Base-by-base conservation (phyloP, 2,329 filamentous ascomycete genomes). In the Pleoardoris graminearum region DNA sequence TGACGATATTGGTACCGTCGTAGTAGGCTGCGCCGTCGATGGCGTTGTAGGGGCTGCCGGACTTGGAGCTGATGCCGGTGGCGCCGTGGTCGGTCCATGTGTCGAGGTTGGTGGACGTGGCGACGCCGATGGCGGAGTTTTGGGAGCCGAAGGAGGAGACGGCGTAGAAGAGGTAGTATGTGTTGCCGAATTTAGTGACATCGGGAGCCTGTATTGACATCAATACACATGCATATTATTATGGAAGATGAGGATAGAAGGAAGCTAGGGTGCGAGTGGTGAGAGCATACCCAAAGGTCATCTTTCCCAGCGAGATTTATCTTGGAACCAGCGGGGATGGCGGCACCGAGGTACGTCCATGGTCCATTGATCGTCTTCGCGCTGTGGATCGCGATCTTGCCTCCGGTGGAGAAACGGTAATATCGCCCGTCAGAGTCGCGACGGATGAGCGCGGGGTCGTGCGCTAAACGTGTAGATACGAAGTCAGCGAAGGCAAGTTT, bases 161-260 rank as follows among this genome's bases (percentile, higher is more conserved):
- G 1, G 82, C 77, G 70, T 88, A 87, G 78, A 86, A 88, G n/a
- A 84, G 70, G 61, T 87, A 81, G 73, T 87, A 89, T 0, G 76
- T 75, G 48, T 72, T 75, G 55, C 80, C 81, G n/a, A 88, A 76
- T 14, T 81, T 72, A 16, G 75, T 69, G 12, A 86, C 81, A 58
- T 89, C 85, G 0, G 87, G 87, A 1, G 86, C 86, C 84, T 85
- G 29, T 23, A 11, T n/a, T 10, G 11, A 17, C 4, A 23, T 45
- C 7, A 50, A 19, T 49, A 12, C 17, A 7, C n/a, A 5, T 17
- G 8, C 7, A 51, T 41, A 22, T 8, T 14, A n/a, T n/a, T 4
- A 5, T 10, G 8, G 23, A 30, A 37, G 7, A 22, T n/a, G 14
- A 27, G 16, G n/a, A n/a, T n/a, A n/a, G n/a, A n/a, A n/a, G n/a